Evolutionary conservation across 2,329 filamentous ascomycete genomes (phyloP).

Genomic region (Monosporascus sp.): DNA sequence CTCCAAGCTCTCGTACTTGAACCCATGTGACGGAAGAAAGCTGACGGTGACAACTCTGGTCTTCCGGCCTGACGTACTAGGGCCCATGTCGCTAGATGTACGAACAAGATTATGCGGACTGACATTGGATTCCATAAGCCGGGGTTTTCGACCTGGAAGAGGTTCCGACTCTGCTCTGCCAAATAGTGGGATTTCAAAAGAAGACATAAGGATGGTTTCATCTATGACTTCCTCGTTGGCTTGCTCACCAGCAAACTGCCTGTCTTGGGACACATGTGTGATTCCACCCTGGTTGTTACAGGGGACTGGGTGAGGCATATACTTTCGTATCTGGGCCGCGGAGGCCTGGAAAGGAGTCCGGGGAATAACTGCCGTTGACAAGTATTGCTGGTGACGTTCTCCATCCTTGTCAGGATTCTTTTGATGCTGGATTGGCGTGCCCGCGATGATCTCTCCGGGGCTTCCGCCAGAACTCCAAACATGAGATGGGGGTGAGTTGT

Average conservation of each 20-base stretch:
- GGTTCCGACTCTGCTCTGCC: conserved; percentile 30
- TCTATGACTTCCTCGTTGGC: conserved; percentile 18
- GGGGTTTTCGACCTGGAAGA: conserved; percentile 22
- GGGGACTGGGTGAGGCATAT: not conserved
- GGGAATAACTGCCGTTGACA: conserved; percentile 1
- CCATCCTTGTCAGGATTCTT: no score
- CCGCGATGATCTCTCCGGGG: conserved; percentile 10
- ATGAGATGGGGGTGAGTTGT: conserved; percentile 18
- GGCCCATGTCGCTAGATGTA: conserved; percentile 31
- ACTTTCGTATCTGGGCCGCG: not conserved
- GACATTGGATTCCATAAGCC: conserved; percentile 6
- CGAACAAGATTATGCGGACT: conserved; percentile 22
- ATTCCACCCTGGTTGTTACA: not conserved
- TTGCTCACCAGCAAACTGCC: not conserved
- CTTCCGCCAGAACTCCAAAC: conserved; percentile 3
- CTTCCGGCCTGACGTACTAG: conserved; percentile 12
- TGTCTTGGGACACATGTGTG: not conserved
- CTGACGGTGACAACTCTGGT: conserved; percentile 12
- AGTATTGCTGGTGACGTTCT: not conserved
- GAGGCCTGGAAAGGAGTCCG: not conserved
- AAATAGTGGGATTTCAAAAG: conserved; percentile 8
- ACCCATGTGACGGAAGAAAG: conserved; percentile 21
- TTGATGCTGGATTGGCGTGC: not conserved
- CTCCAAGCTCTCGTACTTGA: conserved; percentile 33
- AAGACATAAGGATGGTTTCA: conserved; percentile 18